Conservation (phyloP, 306 rosid genomes). For the Corylus avellana region DNA sequence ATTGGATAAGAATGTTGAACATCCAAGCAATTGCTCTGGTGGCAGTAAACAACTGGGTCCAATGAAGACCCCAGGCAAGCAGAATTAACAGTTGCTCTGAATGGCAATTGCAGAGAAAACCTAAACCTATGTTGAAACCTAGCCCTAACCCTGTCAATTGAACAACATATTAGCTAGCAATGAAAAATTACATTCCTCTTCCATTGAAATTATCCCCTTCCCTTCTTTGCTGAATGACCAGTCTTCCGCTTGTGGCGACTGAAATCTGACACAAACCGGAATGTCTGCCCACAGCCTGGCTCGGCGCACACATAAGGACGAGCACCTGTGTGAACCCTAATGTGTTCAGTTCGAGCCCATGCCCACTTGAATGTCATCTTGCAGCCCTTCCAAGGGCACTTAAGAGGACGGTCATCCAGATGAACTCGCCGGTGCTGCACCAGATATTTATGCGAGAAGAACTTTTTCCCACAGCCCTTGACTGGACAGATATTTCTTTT, state of each 20-base stretch:
- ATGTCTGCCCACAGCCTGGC: constrained; percentile 89
- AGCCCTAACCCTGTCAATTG: constrained; percentile 63
- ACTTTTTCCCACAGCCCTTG: constrained; percentile 98
- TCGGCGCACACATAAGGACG: constrained; percentile 91
- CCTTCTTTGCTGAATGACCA: constrained; percentile 80
- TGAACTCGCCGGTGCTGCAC: constrained; percentile 98
- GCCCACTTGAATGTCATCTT: constrained; percentile 99
- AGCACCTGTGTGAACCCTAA: constrained; percentile 94
- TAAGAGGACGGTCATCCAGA: constrained; percentile 87
- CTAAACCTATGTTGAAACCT: constrained; percentile 62
- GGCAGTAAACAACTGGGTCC: constrained; percentile 61
- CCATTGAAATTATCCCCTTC: constrained; percentile 40
- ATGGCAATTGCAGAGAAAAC: constrained; percentile 66
- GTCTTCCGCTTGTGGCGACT: constrained; percentile 99
- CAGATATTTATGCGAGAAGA: constrained; percentile 96
- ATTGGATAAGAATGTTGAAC: constrained; percentile 40
- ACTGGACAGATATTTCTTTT: constrained; percentile 89
- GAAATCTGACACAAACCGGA: constrained; percentile 96
- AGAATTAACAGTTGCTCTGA: constrained; percentile 59
- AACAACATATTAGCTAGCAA: constrained; percentile 54
- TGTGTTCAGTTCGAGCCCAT: constrained; percentile 98
- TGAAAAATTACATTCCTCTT: constrained; percentile 44
- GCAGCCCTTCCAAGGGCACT: constrained; percentile 99
- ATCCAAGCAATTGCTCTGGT: constrained; percentile 77
- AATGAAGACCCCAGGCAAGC: constrained; percentile 56